These are phyloP conservation scores for Phytopythium ostracodes DNA, from an alignment of 352 stramenopile species.

Conservation along the genomic window DNA sequence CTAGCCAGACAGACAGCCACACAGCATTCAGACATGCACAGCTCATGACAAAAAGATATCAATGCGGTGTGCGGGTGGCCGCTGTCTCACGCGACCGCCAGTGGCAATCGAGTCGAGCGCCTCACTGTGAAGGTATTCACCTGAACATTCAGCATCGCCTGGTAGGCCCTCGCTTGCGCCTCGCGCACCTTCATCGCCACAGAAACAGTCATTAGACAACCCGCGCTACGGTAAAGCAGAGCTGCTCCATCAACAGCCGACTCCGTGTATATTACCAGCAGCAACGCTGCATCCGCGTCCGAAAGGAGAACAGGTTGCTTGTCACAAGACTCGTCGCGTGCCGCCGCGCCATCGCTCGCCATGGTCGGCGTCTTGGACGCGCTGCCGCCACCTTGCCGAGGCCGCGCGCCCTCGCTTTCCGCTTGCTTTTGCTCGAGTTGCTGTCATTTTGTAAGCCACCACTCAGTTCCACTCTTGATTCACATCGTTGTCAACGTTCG, in stretches of 20 bases:
- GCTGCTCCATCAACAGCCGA: not conserved
- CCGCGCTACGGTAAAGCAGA: not conserved
- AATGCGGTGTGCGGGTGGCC: not conserved
- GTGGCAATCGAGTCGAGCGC: not conserved
- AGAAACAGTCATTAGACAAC: not conserved
- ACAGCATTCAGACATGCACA: not conserved
- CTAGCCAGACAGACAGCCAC: not conserved
- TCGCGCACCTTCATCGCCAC: constrained; percentile 14
- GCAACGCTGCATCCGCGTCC: constrained; percentile 11
- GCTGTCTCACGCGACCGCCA: not conserved
- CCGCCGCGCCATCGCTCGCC: not conserved
- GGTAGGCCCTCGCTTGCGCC: constrained; percentile 21
- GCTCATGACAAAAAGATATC: constrained; percentile 7
- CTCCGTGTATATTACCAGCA: constrained; percentile 6
- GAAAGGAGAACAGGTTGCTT: not conserved
- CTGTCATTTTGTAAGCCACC: no score
- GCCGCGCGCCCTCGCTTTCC: not conserved
- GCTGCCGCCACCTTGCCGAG: not conserved
- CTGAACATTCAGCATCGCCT: constrained; percentile 22
- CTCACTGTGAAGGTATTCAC: not conserved
- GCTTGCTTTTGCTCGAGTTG: not conserved
- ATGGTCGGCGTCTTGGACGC: not conserved
- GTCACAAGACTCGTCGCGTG: not conserved
- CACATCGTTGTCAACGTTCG: no score
- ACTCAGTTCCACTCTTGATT: no score